Percentiles rank a stretch among this genome's conserved stretches.
Conservation (phyloP, 306 rosid genomes). For the Pterocarpus macrocarpus region DNA sequence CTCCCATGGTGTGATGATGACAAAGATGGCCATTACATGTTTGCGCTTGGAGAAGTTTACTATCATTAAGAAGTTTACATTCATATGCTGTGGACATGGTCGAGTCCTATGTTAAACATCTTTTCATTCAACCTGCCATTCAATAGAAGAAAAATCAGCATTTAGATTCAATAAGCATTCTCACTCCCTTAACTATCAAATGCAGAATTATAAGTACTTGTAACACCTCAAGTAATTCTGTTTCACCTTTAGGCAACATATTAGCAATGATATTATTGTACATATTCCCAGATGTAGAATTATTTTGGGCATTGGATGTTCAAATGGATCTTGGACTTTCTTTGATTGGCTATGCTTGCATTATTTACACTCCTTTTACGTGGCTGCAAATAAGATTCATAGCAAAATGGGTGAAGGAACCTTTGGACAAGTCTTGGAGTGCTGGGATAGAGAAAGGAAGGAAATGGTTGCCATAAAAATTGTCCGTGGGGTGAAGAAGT, state of each 20-base stretch:
- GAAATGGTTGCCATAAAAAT: constrained; percentile 96
- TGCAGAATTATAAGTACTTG: neutral
- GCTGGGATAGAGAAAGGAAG: constrained; percentile 92
- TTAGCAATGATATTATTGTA: neutral
- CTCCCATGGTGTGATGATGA: constrained; percentile 98
- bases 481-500: constrained; percentile 89
- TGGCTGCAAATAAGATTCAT: constrained; percentile 79
- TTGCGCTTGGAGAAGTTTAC: constrained; percentile 90
- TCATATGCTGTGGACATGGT: constrained; percentile 11
- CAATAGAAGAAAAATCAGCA: neutral
- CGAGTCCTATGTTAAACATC: neutral
- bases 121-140: no score
- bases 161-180: neutral
- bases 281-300: neutral
- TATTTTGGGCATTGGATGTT: neutral
- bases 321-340: no score
- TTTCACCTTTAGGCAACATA: neutral
- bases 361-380: neutral
- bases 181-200: neutral
- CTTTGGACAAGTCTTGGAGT: constrained; percentile 95
- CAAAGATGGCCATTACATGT: constrained; percentile 99
- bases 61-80: constrained; percentile 56
- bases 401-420: constrained; percentile 99
- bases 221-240: neutral
- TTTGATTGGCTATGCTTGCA: neutral